Conservation (phyloP, 2,329 filamentous ascomycete genomes). For the Ascochyta fabae region DNA sequence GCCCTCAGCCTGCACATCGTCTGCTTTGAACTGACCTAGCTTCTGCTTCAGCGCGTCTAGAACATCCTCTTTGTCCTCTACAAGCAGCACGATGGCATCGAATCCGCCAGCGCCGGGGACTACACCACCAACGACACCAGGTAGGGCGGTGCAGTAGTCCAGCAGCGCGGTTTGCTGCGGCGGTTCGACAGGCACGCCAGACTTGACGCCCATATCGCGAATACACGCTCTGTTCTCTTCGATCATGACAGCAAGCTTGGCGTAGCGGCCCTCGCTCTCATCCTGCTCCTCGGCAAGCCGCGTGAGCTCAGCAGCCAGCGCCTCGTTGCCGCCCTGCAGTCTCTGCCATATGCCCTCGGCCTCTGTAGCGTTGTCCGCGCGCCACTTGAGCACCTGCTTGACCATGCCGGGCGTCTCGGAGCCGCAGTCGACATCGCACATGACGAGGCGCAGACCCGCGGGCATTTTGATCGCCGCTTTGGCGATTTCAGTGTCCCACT, state of each 20-base stretch:
- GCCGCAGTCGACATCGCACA: slow-evolving; percentile 96
- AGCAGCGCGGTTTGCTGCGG: slow-evolving; percentile 82
- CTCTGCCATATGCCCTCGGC: slow-evolving; percentile 75
- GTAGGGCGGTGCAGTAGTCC: slow-evolving; percentile 72
- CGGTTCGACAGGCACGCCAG: slow-evolving; percentile 88
- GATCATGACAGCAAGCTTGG: slow-evolving; percentile 61
- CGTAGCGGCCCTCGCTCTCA: slow-evolving; percentile 38
- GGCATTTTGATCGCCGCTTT: slow-evolving; percentile 76
- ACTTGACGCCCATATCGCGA: slow-evolving; percentile 74
- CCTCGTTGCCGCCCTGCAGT: slow-evolving; percentile 77
- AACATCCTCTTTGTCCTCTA: slow-evolving; percentile 74
- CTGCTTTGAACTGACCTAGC: slow-evolving; percentile 68
- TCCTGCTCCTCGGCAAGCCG: slow-evolving; percentile 52
- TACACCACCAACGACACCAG: slow-evolving; percentile 87
- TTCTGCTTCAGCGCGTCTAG: slow-evolving; percentile 66
- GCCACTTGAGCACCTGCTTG: slow-evolving; percentile 86
- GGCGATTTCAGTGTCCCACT: slow-evolving; percentile 81
- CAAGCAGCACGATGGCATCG: slow-evolving; percentile 83
- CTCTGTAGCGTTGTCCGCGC: slow-evolving; percentile 66
- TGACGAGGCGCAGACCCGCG: slow-evolving; percentile 75
- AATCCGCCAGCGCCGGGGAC: slow-evolving; percentile 94
- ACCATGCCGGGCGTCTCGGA: slow-evolving; percentile 96
- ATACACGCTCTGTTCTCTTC: slow-evolving; percentile 65
- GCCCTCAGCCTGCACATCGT: slow-evolving; percentile 41
- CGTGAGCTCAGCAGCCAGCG: slow-evolving; percentile 69